These are phyloP conservation scores for Myxozyma geophila DNA, from an alignment of 805 yeast genomes.

Conservation along the genomic window DNA sequence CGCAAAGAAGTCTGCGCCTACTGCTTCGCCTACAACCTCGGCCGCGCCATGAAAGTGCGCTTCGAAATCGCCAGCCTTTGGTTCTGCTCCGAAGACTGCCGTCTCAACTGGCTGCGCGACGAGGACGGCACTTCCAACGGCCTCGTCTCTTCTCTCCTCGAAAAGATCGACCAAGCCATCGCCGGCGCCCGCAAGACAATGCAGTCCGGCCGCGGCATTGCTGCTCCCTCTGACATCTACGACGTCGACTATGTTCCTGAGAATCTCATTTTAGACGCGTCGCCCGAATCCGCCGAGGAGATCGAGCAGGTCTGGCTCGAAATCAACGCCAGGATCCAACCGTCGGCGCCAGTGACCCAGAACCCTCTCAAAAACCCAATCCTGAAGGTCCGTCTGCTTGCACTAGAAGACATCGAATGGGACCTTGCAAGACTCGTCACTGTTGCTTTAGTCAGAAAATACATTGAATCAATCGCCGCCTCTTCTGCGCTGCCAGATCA, in stretches of 20 bases:
- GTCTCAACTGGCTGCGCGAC: constrained; percentile 44
- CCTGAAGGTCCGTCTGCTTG: constrained; percentile 46
- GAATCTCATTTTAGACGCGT: constrained; percentile 6
- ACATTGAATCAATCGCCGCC: constrained; percentile 12
- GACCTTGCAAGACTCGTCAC: constrained; percentile 56
- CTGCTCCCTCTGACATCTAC: constrained; percentile 6
- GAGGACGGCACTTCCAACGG: constrained; percentile 46
- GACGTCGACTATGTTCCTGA: constrained; percentile 31
- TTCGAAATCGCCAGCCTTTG: constrained; percentile 53
- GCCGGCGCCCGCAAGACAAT: constrained; percentile 19
- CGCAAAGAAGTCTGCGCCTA: constrained; percentile 64
- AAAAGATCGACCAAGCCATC: constrained; percentile 48
- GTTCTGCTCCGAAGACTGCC: constrained; percentile 59
- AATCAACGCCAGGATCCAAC: constrained; percentile 3
- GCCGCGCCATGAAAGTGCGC: constrained; percentile 53
- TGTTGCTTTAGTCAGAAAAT: constrained; percentile 36
- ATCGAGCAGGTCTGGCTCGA: constrained; percentile 20
- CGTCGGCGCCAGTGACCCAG: background rate
- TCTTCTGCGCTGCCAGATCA: background rate
- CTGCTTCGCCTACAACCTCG: constrained; percentile 58
- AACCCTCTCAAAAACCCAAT: constrained; percentile 22
- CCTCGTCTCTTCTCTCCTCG: constrained; percentile 47
- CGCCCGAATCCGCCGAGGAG: constrained; percentile 13
- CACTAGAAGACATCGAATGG: constrained; percentile 59
- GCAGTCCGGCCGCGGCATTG: constrained; percentile 13